These are phyloP conservation scores for Gymnopilus dilepis DNA, from an alignment of 768 basidiomycete genomes.

Conservation along the genomic window DNA sequence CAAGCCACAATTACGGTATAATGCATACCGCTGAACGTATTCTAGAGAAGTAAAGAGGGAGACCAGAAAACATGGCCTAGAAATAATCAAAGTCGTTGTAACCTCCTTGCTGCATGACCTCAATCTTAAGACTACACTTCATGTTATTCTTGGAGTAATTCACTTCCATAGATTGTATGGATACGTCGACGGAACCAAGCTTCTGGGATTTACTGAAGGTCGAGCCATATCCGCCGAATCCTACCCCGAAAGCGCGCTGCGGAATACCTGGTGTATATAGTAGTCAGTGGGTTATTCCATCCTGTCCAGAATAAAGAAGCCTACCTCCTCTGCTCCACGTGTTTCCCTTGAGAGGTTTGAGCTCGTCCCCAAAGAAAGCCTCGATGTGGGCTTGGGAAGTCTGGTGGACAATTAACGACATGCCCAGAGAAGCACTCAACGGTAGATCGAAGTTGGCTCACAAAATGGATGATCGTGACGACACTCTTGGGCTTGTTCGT, in stretches of 20 bases:
- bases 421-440: conserved; percentile 13
- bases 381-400: conserved; percentile 27
- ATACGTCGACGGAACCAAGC: conserved; percentile 37
- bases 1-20: no score
- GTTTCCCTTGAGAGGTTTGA: conserved; percentile 42
- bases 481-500: conserved; percentile 45
- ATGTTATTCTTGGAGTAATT: conserved; percentile 46
- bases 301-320: conserved; percentile 2
- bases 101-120: conserved; percentile 33
- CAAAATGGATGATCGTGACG: conserved; percentile 46
- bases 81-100: conserved; percentile 11
- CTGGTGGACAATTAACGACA: conserved; percentile 9
- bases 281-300: neutral
- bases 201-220: conserved; percentile 43
- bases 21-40: no score
- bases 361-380: conserved; percentile 40
- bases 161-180: conserved; percentile 37
- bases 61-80: no score
- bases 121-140: conserved; percentile 47
- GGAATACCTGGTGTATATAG: neutral
- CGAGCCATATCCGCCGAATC: neutral
- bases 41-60: no score
- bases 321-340: conserved; percentile 39
- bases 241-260: conserved; percentile 1
- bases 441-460: conserved; percentile 12